phyloP scores from a whole-genome alignment of 208 protist species.

The Trypanosoma theileri region DNA sequence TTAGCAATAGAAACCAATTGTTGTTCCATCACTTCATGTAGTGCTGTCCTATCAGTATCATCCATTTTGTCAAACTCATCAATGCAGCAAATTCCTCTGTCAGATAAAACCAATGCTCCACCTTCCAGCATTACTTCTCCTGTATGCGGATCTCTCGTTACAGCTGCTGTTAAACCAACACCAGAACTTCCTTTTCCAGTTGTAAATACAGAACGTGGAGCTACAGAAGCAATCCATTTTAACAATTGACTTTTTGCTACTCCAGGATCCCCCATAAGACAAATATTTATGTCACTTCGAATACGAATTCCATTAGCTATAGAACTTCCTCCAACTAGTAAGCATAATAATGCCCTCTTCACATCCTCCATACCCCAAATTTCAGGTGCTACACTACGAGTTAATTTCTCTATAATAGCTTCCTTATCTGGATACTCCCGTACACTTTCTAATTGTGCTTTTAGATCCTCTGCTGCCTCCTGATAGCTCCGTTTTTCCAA shows the following conservation, averaged over 20 bases:
- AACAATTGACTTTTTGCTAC: conserved; percentile 99
- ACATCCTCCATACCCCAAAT: conserved; percentile 99
- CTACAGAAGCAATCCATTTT: conserved; percentile 97
- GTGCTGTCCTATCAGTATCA: conserved; percentile 94
- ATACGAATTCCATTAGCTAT: conserved; percentile 94
- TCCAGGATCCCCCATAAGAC: conserved; percentile 99
- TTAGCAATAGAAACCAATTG: conserved; percentile 99
- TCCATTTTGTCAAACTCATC: conserved; percentile 99
- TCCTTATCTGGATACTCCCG: conserved; percentile 77
- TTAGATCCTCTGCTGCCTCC: conserved; percentile 72
- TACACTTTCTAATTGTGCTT: conserved; percentile 63
- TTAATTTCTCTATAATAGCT: conserved; percentile 96
- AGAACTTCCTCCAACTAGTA: conserved; percentile 98
- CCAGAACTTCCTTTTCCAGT: conserved; percentile 97
- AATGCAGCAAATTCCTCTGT: conserved; percentile 99
- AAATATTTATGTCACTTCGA: conserved; percentile 98
- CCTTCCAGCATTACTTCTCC: conserved; percentile 95
- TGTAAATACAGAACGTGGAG: conserved; percentile 98
- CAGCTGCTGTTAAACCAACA: conserved; percentile 99
- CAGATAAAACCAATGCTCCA: conserved; percentile 96
- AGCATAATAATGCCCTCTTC: conserved; percentile 97
- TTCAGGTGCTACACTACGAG: conserved; percentile 94
- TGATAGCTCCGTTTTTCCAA: conserved; percentile 87
- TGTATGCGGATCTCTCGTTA: conserved; percentile 96
- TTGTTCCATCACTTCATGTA: conserved; percentile 99